Conservation (phyloP, 208 protist genomes). For the Crithidia bombi region DNA sequence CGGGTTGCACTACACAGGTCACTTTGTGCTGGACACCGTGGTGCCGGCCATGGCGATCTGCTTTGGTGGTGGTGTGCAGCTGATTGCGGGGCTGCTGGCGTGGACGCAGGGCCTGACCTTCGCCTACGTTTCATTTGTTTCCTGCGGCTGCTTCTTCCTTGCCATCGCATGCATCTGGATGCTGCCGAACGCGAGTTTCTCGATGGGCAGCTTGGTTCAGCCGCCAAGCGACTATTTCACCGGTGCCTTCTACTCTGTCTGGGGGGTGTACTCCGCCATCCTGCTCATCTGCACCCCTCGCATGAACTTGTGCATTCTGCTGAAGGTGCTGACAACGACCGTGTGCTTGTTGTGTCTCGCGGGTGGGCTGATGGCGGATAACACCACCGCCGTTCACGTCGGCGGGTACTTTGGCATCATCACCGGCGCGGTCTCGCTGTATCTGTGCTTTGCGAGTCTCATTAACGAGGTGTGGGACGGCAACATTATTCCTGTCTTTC, state of each 20-base stretch:
- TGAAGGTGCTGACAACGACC: slow-evolving; percentile 6
- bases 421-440: slow-evolving; percentile 44
- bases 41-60: slow-evolving; percentile 40
- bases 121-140: slow-evolving; percentile 36
- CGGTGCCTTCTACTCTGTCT: slow-evolving; percentile 20
- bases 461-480: slow-evolving; percentile 43
- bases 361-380: slow-evolving; percentile 17
- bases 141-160: slow-evolving; percentile 51
- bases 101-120: slow-evolving; percentile 48
- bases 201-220: not conserved
- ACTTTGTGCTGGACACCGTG: slow-evolving; percentile 34
- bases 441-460: slow-evolving; percentile 42
- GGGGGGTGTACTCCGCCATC: slow-evolving; percentile 7
- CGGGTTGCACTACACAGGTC: slow-evolving; percentile 43
- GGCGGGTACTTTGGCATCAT: slow-evolving; percentile 49
- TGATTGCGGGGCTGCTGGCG: slow-evolving; percentile 51
- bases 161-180: slow-evolving; percentile 33
- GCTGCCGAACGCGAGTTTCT: slow-evolving; percentile 23
- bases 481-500: slow-evolving; percentile 37
- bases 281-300: slow-evolving; percentile 21
- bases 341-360: slow-evolving; percentile 18
- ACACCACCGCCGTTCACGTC: slow-evolving; percentile 18
- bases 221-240: slow-evolving; percentile 8
- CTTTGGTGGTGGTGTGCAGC: slow-evolving; percentile 49
- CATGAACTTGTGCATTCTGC: slow-evolving; percentile 11